Evolutionary conservation across 2,329 filamentous ascomycete species (phyloP), one percentile per base, ranked within the genome.

Genomic region (Penicillium sp.): DNA sequence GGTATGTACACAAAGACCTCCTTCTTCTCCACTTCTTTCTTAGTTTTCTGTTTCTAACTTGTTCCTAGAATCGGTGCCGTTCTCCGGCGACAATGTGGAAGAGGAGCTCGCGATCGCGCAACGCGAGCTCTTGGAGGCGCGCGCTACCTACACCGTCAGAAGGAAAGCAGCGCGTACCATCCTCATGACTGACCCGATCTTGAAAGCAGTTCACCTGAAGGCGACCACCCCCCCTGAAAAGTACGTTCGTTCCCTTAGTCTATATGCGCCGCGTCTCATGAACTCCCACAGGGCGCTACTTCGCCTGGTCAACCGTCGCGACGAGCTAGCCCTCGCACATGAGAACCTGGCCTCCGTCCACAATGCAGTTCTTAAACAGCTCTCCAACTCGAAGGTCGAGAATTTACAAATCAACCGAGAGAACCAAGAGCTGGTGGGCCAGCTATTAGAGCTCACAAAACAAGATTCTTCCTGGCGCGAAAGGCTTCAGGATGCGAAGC

Each of bases 151-250:
- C 73, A 81, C 85, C 42, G 80, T 93, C 55, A 86, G 86, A 61
- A 88, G 88, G 70, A 86, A 86, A 59, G 86, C 90, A 23, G 80
- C 88, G 23, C 85, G 89, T 60, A 86, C 83, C 47, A 85, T 91
- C 53, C 75, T 95, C 63, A 85, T 86, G 64, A 87, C 87, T 55
- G 88, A 91, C 66, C 91, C 92, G 8, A 86, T 90, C 42, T 78
- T 96, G 56, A 91, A 90, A 68, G 88, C 91, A 7, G 86, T 93
- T 39, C 90, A 96, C 71, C 79, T 84, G 58, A 86, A 86, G 44
- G 84, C 83, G 13, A 81, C 85, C 19, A 84, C 85, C 2, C 83
- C 85, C 45, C 80, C 87, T 52, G 90, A 95, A 75, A 84, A 86
- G 90, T 91, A 80, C 54, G 72, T 57, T 29, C 5, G 11, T 43